Conservation (phyloP, 1,284 basidiomycete species). For the Cystobasidium slooffiae region DNA sequence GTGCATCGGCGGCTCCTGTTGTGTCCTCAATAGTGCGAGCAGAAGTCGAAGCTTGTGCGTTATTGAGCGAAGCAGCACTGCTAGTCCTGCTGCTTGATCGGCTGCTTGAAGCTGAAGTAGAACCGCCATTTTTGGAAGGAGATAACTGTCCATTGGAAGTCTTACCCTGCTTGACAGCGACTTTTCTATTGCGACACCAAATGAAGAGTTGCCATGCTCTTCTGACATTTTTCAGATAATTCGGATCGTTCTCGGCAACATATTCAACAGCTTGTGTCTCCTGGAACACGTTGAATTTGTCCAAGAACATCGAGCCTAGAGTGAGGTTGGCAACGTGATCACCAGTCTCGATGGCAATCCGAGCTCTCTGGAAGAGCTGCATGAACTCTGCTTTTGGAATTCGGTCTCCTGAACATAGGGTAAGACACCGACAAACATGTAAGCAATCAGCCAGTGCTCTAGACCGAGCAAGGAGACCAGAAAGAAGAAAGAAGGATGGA, state of each 20-base stretch:
- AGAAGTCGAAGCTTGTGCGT: background rate
- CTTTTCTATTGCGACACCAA: constrained; percentile 13
- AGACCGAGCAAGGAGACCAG: background rate
- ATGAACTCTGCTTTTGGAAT: background rate
- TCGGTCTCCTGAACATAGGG: background rate
- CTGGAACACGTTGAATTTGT: background rate
- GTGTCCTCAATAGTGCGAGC: background rate
- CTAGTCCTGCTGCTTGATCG: background rate
- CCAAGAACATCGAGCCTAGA: background rate
- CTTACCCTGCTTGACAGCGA: background rate
- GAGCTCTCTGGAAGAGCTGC: background rate
- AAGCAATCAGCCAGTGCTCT: too few species aligned
- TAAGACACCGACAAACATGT: too few species aligned
- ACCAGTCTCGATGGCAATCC: background rate
- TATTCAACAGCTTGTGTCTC: constrained; percentile 1
- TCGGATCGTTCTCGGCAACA: background rate
- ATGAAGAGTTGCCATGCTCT: constrained; percentile 24
- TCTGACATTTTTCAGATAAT: background rate
- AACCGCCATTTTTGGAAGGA: background rate
- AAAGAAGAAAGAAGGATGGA: background rate
- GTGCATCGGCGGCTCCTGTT: background rate
- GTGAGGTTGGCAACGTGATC: constrained; percentile 3
- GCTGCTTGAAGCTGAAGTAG: background rate
- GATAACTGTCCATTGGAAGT: too few species aligned
- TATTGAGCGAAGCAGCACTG: background rate